Evolutionary conservation across 192 early-diverging fungal species (phyloP).

Genomic region (Allomyces macrogynus): DNA sequence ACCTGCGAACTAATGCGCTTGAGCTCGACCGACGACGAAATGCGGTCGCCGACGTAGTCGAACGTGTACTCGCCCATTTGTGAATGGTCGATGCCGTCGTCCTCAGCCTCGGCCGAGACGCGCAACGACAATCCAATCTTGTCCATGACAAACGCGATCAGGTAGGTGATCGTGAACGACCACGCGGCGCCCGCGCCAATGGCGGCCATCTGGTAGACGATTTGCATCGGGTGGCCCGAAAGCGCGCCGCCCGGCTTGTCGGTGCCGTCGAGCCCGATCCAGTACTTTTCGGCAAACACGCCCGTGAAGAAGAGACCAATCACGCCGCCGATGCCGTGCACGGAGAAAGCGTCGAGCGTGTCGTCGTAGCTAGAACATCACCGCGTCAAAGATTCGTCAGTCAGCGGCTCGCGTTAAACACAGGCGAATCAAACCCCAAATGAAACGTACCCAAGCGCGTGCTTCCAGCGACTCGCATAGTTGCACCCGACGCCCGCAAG

Average conservation of each 20-base stretch:
- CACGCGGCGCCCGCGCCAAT: constrained; percentile 46
- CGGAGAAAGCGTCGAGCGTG: constrained; percentile 75
- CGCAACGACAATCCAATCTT: constrained; percentile 45
- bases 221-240: constrained; percentile 62
- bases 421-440: too few species aligned
- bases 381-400: too few species aligned
- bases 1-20: too few species aligned
- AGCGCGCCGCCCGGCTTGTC: constrained; percentile 46
- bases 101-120: constrained; percentile 47
- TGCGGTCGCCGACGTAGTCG: constrained; percentile 10
- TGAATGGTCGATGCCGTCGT: constrained; percentile 51
- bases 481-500: constrained; percentile 44
- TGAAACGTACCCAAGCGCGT: constrained; percentile 37
- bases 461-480: constrained; percentile 38
- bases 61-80: constrained; percentile 69
- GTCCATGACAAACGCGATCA: constrained; percentile 52
- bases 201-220: constrained; percentile 55
- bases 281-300: constrained; percentile 61
- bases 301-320: constrained; percentile 74
- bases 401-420: too few species aligned
- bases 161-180: constrained; percentile 53
- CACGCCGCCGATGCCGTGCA: constrained; percentile 72
- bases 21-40: not conserved
- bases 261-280: constrained; percentile 29
- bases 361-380: constrained; percentile 84